Conservation (phyloP, 2,329 filamentous ascomycete species). For the Mycosphaerelloides madeirae region DNA sequence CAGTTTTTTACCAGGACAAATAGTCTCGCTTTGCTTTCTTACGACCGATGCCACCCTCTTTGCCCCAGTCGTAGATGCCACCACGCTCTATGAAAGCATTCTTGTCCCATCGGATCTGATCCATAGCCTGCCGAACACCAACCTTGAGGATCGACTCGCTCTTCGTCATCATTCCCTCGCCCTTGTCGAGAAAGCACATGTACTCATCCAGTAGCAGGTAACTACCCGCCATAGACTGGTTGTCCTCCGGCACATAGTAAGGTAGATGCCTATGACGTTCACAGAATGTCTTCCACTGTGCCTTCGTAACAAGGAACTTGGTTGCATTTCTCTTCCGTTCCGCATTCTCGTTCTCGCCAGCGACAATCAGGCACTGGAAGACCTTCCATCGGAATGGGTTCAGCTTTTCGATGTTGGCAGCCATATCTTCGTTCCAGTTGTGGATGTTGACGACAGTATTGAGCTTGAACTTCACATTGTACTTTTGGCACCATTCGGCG, state of each 20-base stretch:
- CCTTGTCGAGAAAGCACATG: slow-evolving; percentile 48
- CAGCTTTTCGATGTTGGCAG: slow-evolving; percentile 33
- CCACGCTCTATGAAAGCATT: slow-evolving; percentile 42
- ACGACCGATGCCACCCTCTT: too few relatives aligned
- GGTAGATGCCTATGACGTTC: slow-evolving; percentile 38
- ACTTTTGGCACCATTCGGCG: slow-evolving; percentile 41
- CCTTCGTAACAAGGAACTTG: slow-evolving; percentile 44
- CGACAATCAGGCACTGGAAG: slow-evolving; percentile 52
- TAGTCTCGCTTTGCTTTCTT: too few relatives aligned
- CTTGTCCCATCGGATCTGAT: slow-evolving; percentile 45
- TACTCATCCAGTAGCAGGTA: slow-evolving; percentile 53
- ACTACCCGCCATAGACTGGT: slow-evolving; percentile 47
- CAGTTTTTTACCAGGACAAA: too few relatives aligned
- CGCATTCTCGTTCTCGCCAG: slow-evolving; percentile 44
- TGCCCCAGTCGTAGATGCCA: slow-evolving; percentile 47
- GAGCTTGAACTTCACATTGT: slow-evolving; percentile 53
- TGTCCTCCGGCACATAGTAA: slow-evolving; percentile 48
- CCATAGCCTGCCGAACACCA: slow-evolving; percentile 44
- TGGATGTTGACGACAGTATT: slow-evolving; percentile 51
- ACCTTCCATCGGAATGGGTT: slow-evolving; percentile 53
- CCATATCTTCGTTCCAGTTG: slow-evolving; percentile 47
- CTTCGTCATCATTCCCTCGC: slow-evolving; percentile 29
- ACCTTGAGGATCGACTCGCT: slow-evolving; percentile 42
- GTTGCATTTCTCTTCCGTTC: slow-evolving; percentile 34
- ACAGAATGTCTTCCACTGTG: slow-evolving; percentile 47